Conservation (phyloP, 805 yeast genomes). For the Debaryomyces hansenii region DNA sequence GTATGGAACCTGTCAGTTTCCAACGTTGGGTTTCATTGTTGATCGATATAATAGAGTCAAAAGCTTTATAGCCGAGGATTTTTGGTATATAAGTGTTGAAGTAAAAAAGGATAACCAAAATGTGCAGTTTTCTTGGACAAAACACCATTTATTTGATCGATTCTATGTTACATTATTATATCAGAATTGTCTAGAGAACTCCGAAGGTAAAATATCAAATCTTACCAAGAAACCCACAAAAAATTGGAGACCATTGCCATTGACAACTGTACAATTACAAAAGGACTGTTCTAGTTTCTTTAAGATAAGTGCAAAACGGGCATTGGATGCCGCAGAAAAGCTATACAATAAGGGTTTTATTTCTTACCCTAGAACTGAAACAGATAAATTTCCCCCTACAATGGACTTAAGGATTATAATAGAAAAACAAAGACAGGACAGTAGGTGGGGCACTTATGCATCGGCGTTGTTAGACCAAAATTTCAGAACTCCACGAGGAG, state of each 20-base stretch:
- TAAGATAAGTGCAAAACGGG: constrained; percentile 75
- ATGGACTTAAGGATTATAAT: constrained; percentile 72
- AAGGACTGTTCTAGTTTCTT: constrained; percentile 77
- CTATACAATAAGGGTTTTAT: constrained; percentile 83
- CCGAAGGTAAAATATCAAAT: constrained; percentile 50
- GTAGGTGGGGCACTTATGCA: constrained; percentile 77
- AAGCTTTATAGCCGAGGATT: constrained; percentile 70
- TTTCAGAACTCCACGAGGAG: constrained; percentile 71
- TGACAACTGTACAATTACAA: constrained; percentile 93
- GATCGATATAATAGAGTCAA: constrained; percentile 80
- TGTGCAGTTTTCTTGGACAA: constrained; percentile 65
- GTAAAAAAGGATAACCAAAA: constrained; percentile 43
- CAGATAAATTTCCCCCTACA: constrained; percentile 76
- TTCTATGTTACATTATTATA: constrained; percentile 61
- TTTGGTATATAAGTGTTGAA: constrained; percentile 70
- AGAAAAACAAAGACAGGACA: constrained; percentile 54
- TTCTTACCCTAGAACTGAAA: constrained; percentile 97
- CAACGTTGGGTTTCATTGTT: constrained; percentile 94
- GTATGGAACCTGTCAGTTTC: constrained; percentile 95
- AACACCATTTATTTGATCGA: constrained; percentile 73
- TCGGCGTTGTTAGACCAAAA: constrained; percentile 34
- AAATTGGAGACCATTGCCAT: constrained; percentile 82
- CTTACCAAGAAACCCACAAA: constrained; percentile 63
- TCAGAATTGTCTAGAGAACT: constrained; percentile 59
- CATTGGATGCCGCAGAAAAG: constrained; percentile 77